Conservation (phyloP, 1,284 basidiomycete genomes). For the Amylostereum chailletii region DNA sequence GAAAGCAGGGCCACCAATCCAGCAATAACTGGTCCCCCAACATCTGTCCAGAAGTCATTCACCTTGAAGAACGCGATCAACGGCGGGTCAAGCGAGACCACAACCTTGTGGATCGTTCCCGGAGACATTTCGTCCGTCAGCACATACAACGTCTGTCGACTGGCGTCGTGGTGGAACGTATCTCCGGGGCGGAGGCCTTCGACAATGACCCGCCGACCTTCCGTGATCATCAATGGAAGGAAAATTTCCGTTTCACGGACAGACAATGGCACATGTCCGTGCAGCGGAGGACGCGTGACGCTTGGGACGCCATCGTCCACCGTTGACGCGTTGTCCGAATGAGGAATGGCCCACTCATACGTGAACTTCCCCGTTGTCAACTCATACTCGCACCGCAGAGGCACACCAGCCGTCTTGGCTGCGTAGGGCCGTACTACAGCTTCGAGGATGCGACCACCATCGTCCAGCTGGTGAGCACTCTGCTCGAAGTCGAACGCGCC, state of each 20-base stretch:
- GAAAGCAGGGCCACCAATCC: conserved; percentile 2
- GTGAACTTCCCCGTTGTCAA: conserved; percentile 55
- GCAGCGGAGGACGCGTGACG: conserved; percentile 28
- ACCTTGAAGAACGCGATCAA: conserved; percentile 38
- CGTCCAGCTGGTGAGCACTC: conserved; percentile 58
- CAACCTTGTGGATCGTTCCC: conserved; percentile 36
- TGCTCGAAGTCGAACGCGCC: conserved; percentile 47
- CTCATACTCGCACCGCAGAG: conserved; percentile 61
- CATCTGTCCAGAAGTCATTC: conserved; percentile 61
- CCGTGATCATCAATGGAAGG: conserved; percentile 54
- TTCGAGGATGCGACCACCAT: conserved; percentile 72
- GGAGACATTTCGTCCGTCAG: conserved; percentile 34
- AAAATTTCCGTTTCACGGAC: conserved; percentile 74
- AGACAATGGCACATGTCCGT: conserved; percentile 29
- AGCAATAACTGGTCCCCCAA: conserved; percentile 20
- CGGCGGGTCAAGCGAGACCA: conserved; percentile 47
- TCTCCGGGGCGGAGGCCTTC: conserved; percentile 42
- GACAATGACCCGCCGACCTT: conserved; percentile 50
- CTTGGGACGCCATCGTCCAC: conserved; percentile 6
- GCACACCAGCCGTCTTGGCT: conserved; percentile 71
- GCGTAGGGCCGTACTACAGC: conserved; percentile 76
- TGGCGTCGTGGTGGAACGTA: conserved; percentile 43
- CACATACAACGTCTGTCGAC: conserved; percentile 61
- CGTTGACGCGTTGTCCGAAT: conserved; percentile 1
- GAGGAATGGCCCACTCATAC: conserved; percentile 52